phyloP scores from a whole-genome alignment of 257 asterid species.

The Henckelia pumila region DNA sequence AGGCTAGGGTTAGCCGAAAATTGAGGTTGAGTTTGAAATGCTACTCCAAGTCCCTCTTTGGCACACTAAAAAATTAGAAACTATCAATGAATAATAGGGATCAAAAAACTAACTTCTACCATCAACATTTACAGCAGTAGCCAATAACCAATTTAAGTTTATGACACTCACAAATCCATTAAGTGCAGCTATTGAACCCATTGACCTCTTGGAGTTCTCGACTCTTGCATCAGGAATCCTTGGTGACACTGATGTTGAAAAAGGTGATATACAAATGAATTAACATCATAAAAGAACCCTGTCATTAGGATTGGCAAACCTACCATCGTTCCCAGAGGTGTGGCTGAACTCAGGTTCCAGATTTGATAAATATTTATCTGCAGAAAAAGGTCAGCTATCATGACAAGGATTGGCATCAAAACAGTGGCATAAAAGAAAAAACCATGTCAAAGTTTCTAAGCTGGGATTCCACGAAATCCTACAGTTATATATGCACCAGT shows the following conservation, averaged over 20 bases:
- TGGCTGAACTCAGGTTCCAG: conserved; percentile 58
- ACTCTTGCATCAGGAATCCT: conserved; percentile 57
- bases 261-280: conserved; percentile 53
- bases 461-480: background rate
- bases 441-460: conserved; percentile 1
- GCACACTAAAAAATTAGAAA: conserved; percentile 52
- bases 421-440: conserved; percentile 18
- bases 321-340: conserved; percentile 52
- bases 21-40: conserved; percentile 82
- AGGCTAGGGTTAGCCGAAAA: conserved; percentile 60
- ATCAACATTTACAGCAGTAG: background rate
- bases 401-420: conserved; percentile 18
- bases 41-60: conserved; percentile 68
- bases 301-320: conserved; percentile 45
- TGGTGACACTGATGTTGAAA: conserved; percentile 45
- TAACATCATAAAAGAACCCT: conserved; percentile 51
- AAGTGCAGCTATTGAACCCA: conserved; percentile 65
- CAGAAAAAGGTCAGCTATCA: conserved; percentile 7
- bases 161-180: conserved; percentile 64
- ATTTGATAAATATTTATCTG: conserved; percentile 71
- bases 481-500: background rate
- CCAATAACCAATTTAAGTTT: conserved; percentile 10
- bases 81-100: conserved; percentile 19
- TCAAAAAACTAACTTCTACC: conserved; percentile 18
- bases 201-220: conserved; percentile 61